phyloP scores from a whole-genome alignment of 176 grass and related monocot species.

The Alloteropsis semialata region DNA sequence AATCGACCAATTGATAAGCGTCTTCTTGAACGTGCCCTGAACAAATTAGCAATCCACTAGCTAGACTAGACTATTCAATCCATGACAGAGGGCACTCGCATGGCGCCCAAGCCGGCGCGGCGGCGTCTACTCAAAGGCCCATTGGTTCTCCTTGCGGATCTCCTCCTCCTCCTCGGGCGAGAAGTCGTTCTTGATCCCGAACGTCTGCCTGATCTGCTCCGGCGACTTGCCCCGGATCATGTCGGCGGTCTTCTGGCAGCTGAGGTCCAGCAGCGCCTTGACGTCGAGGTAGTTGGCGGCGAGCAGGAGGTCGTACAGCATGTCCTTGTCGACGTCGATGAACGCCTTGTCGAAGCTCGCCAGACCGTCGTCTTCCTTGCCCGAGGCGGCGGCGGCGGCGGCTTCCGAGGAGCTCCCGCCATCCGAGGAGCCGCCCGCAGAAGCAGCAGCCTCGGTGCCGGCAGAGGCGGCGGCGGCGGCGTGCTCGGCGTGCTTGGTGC shows the following conservation, averaged over 20 bases:
- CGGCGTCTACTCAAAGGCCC: neutral
- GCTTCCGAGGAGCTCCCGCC: too few species aligned
- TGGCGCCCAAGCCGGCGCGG: too few species aligned
- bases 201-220: neutral
- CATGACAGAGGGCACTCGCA: too few species aligned
- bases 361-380: neutral
- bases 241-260: neutral
- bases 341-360: conserved; percentile 32
- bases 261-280: neutral
- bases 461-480: neutral
- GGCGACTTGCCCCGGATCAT: neutral
- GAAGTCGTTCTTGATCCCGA: neutral
- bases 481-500: conserved; percentile 25
- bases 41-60: too few species aligned
- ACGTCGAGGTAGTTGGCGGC: conserved; percentile 6
- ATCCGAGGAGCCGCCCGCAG: too few species aligned
- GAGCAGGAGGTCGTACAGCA: neutral
- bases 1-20: neutral
- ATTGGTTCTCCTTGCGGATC: neutral
- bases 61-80: too few species aligned
- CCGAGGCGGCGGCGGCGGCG: neutral
- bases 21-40: too few species aligned
- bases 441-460: too few species aligned
- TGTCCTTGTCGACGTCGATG: conserved; percentile 19
- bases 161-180: neutral